Percentiles rank a stretch among this genome's conserved stretches.
Evolutionary conservation across 768 basidiomycete genomes (phyloP).

Genomic region (Kwoniella mangroviensis): DNA sequence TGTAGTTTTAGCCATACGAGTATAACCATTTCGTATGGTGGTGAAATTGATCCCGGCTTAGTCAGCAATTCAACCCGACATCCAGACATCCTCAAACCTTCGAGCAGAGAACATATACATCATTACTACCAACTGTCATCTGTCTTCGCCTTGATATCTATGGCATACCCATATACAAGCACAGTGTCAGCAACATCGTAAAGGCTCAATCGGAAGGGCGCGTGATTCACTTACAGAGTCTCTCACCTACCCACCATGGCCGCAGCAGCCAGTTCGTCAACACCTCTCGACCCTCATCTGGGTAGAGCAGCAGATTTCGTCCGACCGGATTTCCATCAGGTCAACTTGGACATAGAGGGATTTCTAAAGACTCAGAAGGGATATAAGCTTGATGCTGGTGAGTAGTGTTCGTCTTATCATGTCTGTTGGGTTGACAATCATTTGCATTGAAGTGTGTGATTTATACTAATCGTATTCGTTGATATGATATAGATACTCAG

Average conservation of each 20-base stretch:
- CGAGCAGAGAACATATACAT: background rate
- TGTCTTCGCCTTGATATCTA: no score
- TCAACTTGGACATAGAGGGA: conserved; percentile 78
- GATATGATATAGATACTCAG: conserved; percentile 75
- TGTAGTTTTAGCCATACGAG: background rate
- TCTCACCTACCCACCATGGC: conserved; percentile 19
- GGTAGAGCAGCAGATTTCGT: conserved; percentile 62
- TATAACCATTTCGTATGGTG: background rate
- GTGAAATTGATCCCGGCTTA: conserved; percentile 21
- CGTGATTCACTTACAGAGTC: no score
- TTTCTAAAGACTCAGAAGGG: conserved; percentile 81
- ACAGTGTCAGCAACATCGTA: no score
- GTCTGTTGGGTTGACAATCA: no score
- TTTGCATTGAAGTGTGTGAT: no score
- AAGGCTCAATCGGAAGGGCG: no score
- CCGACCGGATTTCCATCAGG: conserved; percentile 91
- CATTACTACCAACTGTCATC: no score
- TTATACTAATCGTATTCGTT: no score
- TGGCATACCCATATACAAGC: no score
- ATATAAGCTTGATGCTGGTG: conserved; percentile 90
- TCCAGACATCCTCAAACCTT: background rate
- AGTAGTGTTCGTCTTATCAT: conserved; percentile 31
- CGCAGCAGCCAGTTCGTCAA: conserved; percentile 29
- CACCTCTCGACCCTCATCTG: conserved; percentile 29
- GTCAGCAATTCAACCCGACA: conserved; percentile 18